Evolutionary conservation across 192 early-diverging fungal species (phyloP).

Genomic region (Piromyces finnis): DNA sequence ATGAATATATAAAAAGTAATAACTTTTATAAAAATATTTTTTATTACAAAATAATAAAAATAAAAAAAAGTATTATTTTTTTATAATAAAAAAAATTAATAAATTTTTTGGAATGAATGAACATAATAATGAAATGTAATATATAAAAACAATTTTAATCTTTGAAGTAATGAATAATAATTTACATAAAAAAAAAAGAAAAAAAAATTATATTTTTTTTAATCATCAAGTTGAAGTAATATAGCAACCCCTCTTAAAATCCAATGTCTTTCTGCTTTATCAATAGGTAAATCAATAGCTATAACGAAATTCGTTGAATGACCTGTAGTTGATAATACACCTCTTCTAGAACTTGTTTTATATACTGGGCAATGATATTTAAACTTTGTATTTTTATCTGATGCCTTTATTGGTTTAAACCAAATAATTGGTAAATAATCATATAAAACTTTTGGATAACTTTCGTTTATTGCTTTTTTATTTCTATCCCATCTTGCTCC

Average conservation of each 20-base stretch:
- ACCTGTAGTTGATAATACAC: constrained; percentile 37
- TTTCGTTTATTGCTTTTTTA: constrained; percentile 29
- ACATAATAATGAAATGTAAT: no score
- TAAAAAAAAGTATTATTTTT: no score
- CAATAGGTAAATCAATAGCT: constrained; percentile 25
- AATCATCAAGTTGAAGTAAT: background rate
- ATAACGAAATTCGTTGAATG: constrained; percentile 47
- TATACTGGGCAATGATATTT: constrained; percentile 23
- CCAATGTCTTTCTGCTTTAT: constrained; percentile 31
- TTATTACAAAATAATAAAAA: no score
- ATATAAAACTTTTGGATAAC: constrained; percentile 24
- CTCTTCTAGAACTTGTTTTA: constrained; percentile 38
- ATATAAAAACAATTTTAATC: no score
- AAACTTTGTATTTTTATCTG: background rate
- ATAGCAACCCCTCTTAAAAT: constrained; percentile 21
- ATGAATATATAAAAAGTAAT: no score
- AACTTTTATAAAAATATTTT: no score
- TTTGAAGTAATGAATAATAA: no score
- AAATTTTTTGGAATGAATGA: no score
- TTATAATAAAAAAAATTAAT: no score
- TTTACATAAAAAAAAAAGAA: no score
- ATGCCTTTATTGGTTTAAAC: constrained; percentile 10
- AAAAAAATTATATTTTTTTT: background rate
- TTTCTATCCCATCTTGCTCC: constrained; percentile 41
- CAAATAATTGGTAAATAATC: constrained; percentile 20